Evolutionary conservation across 208 protist genomes (phyloP), one percentile per base, ranked within the genome.

Genomic region (Leishmania martiniquensis): DNA sequence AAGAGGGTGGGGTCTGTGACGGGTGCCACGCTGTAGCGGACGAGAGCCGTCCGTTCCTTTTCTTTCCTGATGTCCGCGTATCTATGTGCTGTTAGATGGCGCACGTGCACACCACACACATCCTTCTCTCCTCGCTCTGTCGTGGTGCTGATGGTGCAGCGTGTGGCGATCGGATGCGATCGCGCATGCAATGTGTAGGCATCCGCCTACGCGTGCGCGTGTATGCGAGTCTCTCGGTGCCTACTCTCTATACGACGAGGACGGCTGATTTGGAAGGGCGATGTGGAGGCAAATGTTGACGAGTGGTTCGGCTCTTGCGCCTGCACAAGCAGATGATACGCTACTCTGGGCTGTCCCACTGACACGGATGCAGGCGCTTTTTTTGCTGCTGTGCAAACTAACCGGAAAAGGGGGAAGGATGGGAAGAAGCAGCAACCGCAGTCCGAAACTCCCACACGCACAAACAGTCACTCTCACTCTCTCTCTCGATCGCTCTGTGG

Each of bases 1-100:
- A 85, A 86, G 34, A 80, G 79, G 42, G 87, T 87, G 54, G 79
- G 76, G 3, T 93, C 93, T 0, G 77, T 85, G 6, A 85, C 93
- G 37, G 93, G 91, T 4, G 89, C 89, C 1, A 66, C 87, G 29
- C 44, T 89, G 49, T 89, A 82, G 65, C 7, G 49, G 49, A 51
- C 17, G 4, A 69, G 17, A 25, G 0, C 68, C 54, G 29, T 22
- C 71, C 57, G 29, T n/a, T 37, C 80, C 12, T 69, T 25, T 67
- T 32, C 25, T 15, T 77, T 34, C 54, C 13, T 59, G 32, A 1
- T 7, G 17, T 29, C 4, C 29, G 1, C 17, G 15, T 44, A 32
- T 17, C 2, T 15, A 6, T 17, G 15, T 57, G 51, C 68, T 39
- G 47, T 39, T 22, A 7, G 44, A 55, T 42, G 15, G 20, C 34